A percentile compares a stretch with the other conserved stretches of the same genome.
Evolutionary conservation across 345 rosid genomes (phyloP).

Genomic region (Raphanus raphanistrum): DNA sequence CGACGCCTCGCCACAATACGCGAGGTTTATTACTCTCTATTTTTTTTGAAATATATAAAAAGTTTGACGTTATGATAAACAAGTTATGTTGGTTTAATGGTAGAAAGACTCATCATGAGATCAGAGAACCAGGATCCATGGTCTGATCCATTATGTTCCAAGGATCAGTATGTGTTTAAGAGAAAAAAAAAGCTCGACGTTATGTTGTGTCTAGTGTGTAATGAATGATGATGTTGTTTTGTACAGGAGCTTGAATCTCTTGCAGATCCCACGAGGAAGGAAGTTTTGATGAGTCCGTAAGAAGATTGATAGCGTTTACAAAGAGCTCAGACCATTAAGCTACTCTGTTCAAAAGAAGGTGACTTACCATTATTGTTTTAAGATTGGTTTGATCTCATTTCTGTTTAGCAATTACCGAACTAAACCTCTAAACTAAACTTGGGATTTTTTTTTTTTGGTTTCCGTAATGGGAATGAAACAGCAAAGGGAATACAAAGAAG

Average conservation of each 20-base stretch:
- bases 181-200: not conserved
- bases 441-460: not conserved
- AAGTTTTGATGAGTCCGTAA: not conserved
- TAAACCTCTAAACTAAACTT: not conserved
- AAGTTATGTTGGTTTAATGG: not conserved
- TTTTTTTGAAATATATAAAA: not conserved
- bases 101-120: not conserved
- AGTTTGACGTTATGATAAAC: not conserved
- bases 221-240: not conserved
- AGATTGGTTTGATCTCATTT: not conserved
- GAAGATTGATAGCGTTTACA: not conserved
- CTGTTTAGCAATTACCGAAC: not conserved
- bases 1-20: not conserved
- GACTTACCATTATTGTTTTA: not conserved
- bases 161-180: not conserved
- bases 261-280: not conserved
- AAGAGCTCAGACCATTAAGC: not conserved
- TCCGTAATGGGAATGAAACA: not conserved
- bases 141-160: not conserved
- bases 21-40: not conserved
- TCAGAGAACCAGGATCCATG: not conserved
- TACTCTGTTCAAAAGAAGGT: not conserved
- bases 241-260: not conserved
- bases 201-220: not conserved
- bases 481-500: not conserved